phyloP scores from a whole-genome alignment of 176 grass and related monocot species.

The Eragrostis curvula region DNA sequence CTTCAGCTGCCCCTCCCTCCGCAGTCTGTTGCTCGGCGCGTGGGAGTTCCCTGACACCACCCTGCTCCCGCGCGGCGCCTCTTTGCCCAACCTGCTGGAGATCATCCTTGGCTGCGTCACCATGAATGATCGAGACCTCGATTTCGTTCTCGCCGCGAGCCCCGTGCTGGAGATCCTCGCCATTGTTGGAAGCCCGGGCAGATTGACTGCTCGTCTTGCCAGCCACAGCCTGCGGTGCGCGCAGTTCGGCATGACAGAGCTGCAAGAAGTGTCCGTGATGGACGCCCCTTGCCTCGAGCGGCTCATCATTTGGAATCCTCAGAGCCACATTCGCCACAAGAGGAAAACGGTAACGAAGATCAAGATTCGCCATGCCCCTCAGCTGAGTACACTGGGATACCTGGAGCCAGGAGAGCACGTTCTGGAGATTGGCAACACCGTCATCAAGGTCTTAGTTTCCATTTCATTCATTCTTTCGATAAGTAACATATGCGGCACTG shows the following conservation, averaged over 20 bases:
- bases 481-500: too few relatives aligned
- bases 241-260: background rate
- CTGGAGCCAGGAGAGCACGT: background rate
- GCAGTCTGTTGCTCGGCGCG: slow-evolving; percentile 10
- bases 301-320: slow-evolving; percentile 13
- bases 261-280: background rate
- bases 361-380: slow-evolving; percentile 30
- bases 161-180: slow-evolving; percentile 11
- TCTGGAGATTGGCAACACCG: slow-evolving; percentile 31
- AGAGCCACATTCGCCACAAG: too few relatives aligned
- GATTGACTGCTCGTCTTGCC: background rate
- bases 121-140: slow-evolving; percentile 3
- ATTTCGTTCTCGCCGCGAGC: background rate
- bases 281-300: slow-evolving; percentile 19
- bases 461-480: too few relatives aligned
- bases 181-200: background rate
- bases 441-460: slow-evolving; percentile 16
- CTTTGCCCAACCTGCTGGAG: background rate
- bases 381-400: slow-evolving; percentile 14
- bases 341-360: background rate
- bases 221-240: slow-evolving; percentile 33
- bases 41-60: slow-evolving; percentile 19
- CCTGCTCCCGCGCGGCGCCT: background rate
- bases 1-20: background rate
- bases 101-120: background rate